Conservation (phyloP, 2,329 filamentous ascomycete genomes). For the Immersiporthe knoxdaviesiana region DNA sequence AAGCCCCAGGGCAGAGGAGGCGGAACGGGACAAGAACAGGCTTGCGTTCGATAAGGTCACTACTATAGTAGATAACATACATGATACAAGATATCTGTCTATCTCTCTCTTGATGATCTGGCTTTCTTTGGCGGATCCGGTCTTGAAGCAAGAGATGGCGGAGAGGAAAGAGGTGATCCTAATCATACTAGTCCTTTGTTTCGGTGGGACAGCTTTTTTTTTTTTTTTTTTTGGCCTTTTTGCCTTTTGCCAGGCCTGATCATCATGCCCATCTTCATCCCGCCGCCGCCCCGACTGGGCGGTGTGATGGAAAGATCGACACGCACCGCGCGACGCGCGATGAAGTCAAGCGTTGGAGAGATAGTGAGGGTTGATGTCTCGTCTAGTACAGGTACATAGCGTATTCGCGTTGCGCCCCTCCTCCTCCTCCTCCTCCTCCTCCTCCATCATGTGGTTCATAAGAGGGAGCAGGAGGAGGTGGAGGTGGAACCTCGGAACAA, state of each 20-base stretch:
- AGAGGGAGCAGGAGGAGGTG: no score
- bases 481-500: background rate
- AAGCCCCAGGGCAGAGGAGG: no score
- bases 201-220: background rate
- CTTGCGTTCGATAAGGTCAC: background rate
- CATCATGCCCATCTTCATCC: constrained; percentile 5
- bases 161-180: constrained; percentile 8
- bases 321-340: background rate
- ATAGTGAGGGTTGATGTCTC: no score
- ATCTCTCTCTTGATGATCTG: background rate
- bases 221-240: no score
- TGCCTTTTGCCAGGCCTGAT: constrained; percentile 4
- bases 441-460: background rate
- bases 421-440: no score
- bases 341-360: constrained; percentile 2
- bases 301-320: constrained; percentile 6
- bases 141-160: background rate
- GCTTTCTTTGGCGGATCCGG: background rate
- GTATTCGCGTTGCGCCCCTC: background rate
- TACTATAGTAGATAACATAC: background rate
- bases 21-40: background rate
- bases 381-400: background rate
- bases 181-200: constrained; percentile 1
- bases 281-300: background rate
- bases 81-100: background rate